Evolutionary conservation across 495 filamentous ascomycete genomes (phyloP).

Genomic region (Penicillium mononematosum): DNA sequence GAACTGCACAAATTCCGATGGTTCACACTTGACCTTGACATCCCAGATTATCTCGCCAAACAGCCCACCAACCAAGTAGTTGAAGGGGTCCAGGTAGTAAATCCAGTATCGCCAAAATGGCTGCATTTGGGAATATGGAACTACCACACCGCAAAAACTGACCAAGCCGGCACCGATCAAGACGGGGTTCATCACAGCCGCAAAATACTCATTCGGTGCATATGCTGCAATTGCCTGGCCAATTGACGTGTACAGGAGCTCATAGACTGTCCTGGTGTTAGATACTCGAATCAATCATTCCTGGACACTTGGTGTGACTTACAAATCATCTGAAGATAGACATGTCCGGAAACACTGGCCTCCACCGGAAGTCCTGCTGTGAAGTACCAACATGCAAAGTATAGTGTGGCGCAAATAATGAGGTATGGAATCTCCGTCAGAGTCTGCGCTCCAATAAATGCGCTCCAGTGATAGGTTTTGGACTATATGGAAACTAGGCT

Average conservation of each 20-base stretch:
- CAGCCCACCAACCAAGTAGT: conserved; percentile 51
- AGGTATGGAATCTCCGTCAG: conserved; percentile 62
- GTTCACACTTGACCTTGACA: conserved; percentile 54
- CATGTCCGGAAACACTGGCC: conserved; percentile 45
- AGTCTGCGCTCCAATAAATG: conserved; percentile 45
- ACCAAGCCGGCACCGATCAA: conserved; percentile 52
- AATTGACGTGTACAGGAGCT: conserved; percentile 46
- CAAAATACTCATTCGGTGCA: conserved; percentile 54
- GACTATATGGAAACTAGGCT: conserved; percentile 59
- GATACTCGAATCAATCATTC: background rate
- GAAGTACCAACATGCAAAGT: conserved; percentile 62
- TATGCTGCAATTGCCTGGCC: conserved; percentile 53
- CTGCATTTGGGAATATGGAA: conserved; percentile 50
- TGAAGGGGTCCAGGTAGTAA: conserved; percentile 58
- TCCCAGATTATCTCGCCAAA: conserved; percentile 44
- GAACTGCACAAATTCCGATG: conserved; percentile 61
- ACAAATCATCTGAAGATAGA: conserved; percentile 50
- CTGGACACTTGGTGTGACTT: conserved; percentile 14
- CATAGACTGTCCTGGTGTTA: conserved; percentile 37
- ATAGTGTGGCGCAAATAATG: conserved; percentile 54
- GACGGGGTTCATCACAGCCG: conserved; percentile 52
- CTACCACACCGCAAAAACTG: conserved; percentile 56
- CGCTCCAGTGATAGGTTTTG: conserved; percentile 49
- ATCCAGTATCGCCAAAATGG: conserved; percentile 62
- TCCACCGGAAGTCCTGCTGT: conserved; percentile 49